Conservation (phyloP, 225 moss, liverwort and hornwort genomes). For the Pseudoscleropodium purum region DNA sequence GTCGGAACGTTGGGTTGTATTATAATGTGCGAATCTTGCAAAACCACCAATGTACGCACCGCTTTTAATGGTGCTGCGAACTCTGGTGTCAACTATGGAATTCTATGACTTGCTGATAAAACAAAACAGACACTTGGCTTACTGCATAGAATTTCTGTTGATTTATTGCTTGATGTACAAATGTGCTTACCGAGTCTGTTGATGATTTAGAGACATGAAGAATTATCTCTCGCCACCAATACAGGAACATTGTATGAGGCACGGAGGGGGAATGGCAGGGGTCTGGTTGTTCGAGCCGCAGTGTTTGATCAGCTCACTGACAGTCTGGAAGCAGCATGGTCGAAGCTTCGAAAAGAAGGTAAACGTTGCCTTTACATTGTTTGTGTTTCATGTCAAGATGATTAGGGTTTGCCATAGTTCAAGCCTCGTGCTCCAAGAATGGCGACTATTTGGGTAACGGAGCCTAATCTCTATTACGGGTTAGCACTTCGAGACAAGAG, state of each 20-base stretch:
- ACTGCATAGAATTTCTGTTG: background rate
- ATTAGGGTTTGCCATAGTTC: background rate
- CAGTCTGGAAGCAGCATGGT: constrained; percentile 90
- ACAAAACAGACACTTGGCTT: background rate
- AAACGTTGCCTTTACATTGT: background rate
- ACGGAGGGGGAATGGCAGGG: constrained; percentile 11
- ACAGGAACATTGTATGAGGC: background rate
- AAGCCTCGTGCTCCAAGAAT: background rate
- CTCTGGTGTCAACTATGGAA: background rate
- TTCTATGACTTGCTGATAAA: background rate
- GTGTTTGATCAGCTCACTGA: constrained; percentile 90
- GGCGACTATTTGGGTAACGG: background rate
- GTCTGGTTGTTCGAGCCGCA: constrained; percentile 54
- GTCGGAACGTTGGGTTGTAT: background rate
- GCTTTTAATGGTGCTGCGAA: background rate
- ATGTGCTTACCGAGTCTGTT: constrained; percentile 1
- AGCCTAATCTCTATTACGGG: background rate
- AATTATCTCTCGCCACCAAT: constrained; percentile 13
- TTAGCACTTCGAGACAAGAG: background rate
- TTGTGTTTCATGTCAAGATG: background rate
- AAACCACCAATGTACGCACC: background rate
- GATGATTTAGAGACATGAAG: constrained; percentile 30
- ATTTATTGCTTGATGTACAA: background rate
- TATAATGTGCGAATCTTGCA: background rate
- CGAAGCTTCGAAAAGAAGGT: constrained; percentile 80